A percentile compares a stretch with the other conserved stretches of the same genome.
phyloP scores from a whole-genome alignment of 768 basidiomycete genomes.

The Termitomyces sp. region DNA sequence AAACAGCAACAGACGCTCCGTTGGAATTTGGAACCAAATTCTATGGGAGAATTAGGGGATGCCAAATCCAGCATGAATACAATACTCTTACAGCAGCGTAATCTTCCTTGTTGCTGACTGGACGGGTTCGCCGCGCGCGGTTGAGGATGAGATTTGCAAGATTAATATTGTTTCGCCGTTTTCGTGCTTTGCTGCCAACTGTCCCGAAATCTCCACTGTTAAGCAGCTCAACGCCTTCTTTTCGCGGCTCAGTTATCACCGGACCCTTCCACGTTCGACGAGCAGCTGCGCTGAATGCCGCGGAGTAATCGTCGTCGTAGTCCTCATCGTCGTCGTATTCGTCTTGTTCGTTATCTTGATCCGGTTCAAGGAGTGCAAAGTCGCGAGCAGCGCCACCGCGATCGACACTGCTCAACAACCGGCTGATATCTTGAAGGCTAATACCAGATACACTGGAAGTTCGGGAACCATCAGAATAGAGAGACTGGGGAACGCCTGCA shows the following conservation, averaged over 20 bases:
- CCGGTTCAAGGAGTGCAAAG: neutral
- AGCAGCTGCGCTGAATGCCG: conserved; percentile 18
- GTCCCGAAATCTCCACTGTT: conserved; percentile 78
- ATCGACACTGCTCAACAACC: conserved; percentile 17
- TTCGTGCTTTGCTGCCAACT: conserved; percentile 43
- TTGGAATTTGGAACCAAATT: conserved; percentile 71
- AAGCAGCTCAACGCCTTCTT: conserved; percentile 58
- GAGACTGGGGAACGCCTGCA: conserved; percentile 13
- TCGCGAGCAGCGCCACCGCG: neutral
- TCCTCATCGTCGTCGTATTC: conserved; percentile 25
- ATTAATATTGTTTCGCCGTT: conserved; percentile 36
- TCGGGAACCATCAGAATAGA: conserved; percentile 1
- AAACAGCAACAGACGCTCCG: conserved; percentile 74
- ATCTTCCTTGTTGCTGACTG: conserved; percentile 42
- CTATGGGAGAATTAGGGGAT: conserved; percentile 28
- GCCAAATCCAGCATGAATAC: neutral
- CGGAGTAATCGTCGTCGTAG: conserved; percentile 34
- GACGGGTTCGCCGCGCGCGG: conserved; percentile 29
- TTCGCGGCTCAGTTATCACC: conserved; percentile 49
- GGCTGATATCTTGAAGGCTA: conserved; percentile 24
- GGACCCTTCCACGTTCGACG: conserved; percentile 20
- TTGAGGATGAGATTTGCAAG: conserved; percentile 43
- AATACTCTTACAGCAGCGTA: conserved; percentile 40
- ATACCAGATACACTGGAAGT: conserved; percentile 21
- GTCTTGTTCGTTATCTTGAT: conserved; percentile 15